Percentiles rank a stretch among this genome's conserved stretches.
These are phyloP conservation scores for Cydonia oblonga DNA, from an alignment of 331 rosid genomes.

Conservation along the genomic window DNA sequence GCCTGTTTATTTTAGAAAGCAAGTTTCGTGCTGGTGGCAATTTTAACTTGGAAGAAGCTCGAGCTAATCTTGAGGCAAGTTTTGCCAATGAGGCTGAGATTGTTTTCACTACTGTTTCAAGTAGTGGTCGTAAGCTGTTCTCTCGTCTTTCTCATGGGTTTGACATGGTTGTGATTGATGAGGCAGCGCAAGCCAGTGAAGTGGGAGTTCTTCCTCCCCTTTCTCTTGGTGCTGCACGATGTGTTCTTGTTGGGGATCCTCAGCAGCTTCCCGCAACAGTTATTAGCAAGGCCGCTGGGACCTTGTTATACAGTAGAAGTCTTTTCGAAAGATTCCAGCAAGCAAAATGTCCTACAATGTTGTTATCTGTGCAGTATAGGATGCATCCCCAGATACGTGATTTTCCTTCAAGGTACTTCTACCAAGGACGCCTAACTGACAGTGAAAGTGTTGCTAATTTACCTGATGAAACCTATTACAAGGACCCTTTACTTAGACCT, in stretches of 20 bases:
- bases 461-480: constrained; percentile 76
- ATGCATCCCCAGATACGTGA: constrained; percentile 98
- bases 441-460: constrained; percentile 75
- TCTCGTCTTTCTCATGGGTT: constrained; percentile 97
- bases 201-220: constrained; percentile 95
- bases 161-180: constrained; percentile 98
- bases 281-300: constrained; percentile 99
- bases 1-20: constrained; percentile 75
- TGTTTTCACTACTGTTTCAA: constrained; percentile 95
- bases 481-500: constrained; percentile 82
- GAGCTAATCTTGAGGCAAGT: constrained; percentile 96
- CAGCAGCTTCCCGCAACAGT: constrained; percentile 99
- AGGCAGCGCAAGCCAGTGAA: constrained; percentile 99
- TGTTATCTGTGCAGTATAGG: constrained; percentile 92
- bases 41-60: constrained; percentile 91
- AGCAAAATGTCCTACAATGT: constrained; percentile 92
- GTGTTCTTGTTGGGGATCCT: constrained; percentile 99
- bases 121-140: constrained; percentile 96
- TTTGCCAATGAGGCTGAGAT: constrained; percentile 97
- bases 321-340: constrained; percentile 95
- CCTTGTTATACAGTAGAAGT: constrained; percentile 91
- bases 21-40: constrained; percentile 69
- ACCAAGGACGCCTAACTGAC: constrained; percentile 92
- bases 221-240: constrained; percentile 92
- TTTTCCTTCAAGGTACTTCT: constrained; percentile 93